These are phyloP conservation scores for Harringtonia aguacate DNA, from an alignment of 2,329 filamentous ascomycete species.

Conservation along the genomic window DNA sequence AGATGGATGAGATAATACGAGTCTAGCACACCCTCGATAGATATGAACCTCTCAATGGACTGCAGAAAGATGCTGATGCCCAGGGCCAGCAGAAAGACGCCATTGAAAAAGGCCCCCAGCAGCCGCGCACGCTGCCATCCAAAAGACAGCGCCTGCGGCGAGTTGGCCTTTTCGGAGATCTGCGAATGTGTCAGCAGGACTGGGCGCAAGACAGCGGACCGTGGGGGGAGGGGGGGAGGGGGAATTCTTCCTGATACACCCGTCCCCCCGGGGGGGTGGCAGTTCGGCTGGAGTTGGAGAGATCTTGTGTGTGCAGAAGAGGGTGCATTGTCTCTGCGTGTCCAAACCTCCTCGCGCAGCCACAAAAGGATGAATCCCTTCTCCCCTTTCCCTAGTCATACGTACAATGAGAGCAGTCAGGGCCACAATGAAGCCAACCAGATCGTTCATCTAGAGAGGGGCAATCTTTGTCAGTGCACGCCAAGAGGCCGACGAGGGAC, in stretches of 20 bases:
- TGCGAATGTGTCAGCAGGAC: conserved; percentile 19
- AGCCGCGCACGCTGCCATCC: conserved; percentile 70
- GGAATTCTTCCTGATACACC: too few species aligned
- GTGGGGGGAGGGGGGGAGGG: too few species aligned
- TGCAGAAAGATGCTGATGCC: conserved; percentile 65
- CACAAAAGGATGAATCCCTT: too few species aligned
- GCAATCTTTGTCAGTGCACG: too few species aligned
- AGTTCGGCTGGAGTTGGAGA: too few species aligned
- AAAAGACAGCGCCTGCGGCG: conserved; percentile 52
- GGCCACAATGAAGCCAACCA: conserved; percentile 59
- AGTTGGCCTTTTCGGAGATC: conserved; percentile 45
- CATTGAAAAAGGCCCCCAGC: conserved; percentile 72
- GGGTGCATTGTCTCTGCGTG: too few species aligned
- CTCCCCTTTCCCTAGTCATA: too few species aligned
- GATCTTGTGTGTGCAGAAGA: too few species aligned
- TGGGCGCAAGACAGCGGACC: too few species aligned
- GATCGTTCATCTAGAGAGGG: conserved; percentile 52
- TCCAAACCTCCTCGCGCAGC: too few species aligned
- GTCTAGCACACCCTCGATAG: conserved; percentile 32
- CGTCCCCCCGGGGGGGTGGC: too few species aligned
- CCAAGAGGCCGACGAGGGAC: too few species aligned
- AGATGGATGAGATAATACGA: neutral
- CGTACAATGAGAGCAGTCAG: conserved; percentile 51
- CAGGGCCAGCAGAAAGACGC: conserved; percentile 60
- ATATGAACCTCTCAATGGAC: conserved; percentile 59